Conservation (phyloP, 768 basidiomycete genomes). For the Leccinum sublutescens region DNA sequence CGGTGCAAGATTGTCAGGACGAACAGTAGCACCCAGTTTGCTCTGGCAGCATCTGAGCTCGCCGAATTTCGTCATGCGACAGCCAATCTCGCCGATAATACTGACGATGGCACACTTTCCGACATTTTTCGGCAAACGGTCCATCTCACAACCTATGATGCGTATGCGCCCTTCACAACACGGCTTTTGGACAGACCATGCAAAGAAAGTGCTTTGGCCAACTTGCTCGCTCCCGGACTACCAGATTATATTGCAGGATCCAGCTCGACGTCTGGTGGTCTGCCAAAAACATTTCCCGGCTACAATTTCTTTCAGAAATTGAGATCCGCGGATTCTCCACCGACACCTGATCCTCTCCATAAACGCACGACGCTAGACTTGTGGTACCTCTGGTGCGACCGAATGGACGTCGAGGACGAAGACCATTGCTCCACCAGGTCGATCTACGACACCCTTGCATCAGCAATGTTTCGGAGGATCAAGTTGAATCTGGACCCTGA, state of each 20-base stretch:
- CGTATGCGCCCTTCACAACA: conserved; percentile 15
- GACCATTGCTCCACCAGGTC: background rate
- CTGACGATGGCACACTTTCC: background rate
- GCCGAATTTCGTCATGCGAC: conserved; percentile 1
- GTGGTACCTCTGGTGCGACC: background rate
- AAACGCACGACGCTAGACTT: conserved; percentile 6
- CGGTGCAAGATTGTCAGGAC: background rate
- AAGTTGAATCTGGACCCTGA: background rate
- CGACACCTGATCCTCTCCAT: background rate
- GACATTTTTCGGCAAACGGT: conserved; percentile 13
- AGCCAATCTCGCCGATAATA: background rate
- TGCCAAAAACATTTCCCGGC: conserved; percentile 9
- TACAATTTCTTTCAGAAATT: conserved; percentile 3
- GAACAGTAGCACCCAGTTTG: conserved; percentile 7
- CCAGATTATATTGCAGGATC: conserved; percentile 20
- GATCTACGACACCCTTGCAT: background rate
- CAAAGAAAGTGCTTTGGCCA: background rate
- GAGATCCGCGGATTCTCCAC: background rate
- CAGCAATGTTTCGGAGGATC: background rate
- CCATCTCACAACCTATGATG: conserved; percentile 12
- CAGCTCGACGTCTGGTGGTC: conserved; percentile 19
- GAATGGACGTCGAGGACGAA: background rate
- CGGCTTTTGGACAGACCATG: conserved; percentile 7
- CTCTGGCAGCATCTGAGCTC: conserved; percentile 7
- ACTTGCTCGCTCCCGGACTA: conserved; percentile 18